Evolutionary conservation across 2,329 filamentous ascomycete genomes (phyloP).

Genomic region (Orbilia oligospora): DNA sequence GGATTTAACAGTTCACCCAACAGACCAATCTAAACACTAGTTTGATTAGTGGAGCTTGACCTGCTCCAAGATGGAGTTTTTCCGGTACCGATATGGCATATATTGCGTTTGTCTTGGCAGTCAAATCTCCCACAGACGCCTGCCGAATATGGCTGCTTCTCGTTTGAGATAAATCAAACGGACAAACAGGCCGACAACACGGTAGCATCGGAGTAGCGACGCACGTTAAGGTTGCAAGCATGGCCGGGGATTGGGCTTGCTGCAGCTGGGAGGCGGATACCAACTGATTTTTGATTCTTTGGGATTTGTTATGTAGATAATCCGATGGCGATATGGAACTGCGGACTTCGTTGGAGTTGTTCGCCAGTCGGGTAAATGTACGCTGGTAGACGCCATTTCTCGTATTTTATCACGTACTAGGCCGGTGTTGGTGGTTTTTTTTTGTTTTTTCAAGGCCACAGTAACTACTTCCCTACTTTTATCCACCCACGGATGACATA

Average conservation of each 20-base stretch:
- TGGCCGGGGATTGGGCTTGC: background rate
- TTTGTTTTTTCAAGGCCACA: conserved; percentile 11
- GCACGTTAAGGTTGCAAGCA: background rate
- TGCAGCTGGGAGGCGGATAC: background rate
- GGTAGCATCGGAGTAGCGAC: background rate
- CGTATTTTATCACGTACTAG: conserved; percentile 17
- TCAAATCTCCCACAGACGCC: conserved; percentile 6
- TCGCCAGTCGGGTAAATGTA: conserved; percentile 3
- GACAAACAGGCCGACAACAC: conserved; percentile 2
- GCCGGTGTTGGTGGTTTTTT: no score
- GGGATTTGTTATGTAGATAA: background rate
- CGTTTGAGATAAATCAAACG: conserved; percentile 4
- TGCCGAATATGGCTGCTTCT: background rate
- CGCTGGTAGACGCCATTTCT: conserved; percentile 8
- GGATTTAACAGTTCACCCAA: no score
- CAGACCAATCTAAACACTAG: no score
- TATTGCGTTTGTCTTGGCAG: conserved; percentile 9
- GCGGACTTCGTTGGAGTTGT: background rate
- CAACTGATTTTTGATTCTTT: background rate
- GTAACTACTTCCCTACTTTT: background rate
- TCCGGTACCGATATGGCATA: conserved; percentile 12
- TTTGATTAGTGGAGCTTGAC: no score
- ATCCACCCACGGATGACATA: conserved; percentile 19
- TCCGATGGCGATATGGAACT: no score
- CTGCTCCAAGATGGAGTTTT: no score